phyloP scores from a whole-genome alignment of 495 filamentous ascomycete genomes.

The Penicillium mononematosum region DNA sequence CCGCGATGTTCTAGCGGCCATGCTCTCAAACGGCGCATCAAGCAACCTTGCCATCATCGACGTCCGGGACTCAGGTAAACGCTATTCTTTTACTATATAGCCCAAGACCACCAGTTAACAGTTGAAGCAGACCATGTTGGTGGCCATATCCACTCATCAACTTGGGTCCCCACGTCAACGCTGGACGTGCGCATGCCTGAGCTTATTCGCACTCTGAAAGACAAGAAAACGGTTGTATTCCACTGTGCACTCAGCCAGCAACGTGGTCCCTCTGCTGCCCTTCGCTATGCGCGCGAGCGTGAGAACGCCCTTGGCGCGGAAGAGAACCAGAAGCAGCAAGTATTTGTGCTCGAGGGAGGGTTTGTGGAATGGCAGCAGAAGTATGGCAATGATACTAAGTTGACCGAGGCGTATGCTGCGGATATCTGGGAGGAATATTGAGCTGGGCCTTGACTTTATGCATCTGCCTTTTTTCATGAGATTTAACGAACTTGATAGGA shows the following conservation, averaged over 20 bases:
- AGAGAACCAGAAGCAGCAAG: slow-evolving; percentile 58
- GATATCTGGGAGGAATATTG: slow-evolving; percentile 77
- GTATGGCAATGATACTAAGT: slow-evolving; percentile 69
- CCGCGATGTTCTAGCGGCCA: slow-evolving; percentile 57
- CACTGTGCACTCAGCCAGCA: slow-evolving; percentile 95
- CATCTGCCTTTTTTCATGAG: slow-evolving; percentile 12
- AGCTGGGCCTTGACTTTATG: slow-evolving; percentile 8
- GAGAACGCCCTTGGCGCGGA: slow-evolving; percentile 34
- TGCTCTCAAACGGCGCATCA: slow-evolving; percentile 37
- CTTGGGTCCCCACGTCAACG: slow-evolving; percentile 69
- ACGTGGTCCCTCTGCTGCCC: slow-evolving; percentile 53
- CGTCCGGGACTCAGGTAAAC: slow-evolving; percentile 75
- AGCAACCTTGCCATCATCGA: slow-evolving; percentile 72
- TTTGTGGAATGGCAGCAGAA: slow-evolving; percentile 92
- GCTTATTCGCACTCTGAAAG: slow-evolving; percentile 72
- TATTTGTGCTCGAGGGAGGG: slow-evolving; percentile 79
- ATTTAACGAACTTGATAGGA: slow-evolving; percentile 16
- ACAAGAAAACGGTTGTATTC: slow-evolving; percentile 84
- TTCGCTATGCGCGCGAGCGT: slow-evolving; percentile 45
- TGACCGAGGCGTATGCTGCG: slow-evolving; percentile 84
- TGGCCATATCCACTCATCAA: slow-evolving; percentile 76
- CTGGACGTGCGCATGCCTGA: slow-evolving; percentile 77
- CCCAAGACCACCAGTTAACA: background rate
- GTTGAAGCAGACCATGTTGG: slow-evolving; percentile 72
- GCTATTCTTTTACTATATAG: background rate